These are phyloP conservation scores for Madurella mycetomatis DNA, from an alignment of 2,329 filamentous ascomycete species.

Conservation along the genomic window DNA sequence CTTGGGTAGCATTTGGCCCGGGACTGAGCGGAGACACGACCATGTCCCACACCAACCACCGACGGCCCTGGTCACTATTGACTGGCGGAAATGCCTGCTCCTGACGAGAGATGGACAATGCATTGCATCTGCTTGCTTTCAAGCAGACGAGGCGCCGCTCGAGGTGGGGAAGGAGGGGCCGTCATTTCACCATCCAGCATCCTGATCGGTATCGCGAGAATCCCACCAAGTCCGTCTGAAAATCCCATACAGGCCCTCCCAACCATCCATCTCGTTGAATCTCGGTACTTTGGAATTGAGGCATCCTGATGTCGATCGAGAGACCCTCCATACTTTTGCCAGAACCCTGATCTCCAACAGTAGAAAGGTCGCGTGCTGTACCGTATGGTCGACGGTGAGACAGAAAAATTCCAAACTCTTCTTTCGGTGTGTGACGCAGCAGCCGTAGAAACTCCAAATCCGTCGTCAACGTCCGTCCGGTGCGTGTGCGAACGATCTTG, in stretches of 20 bases:
- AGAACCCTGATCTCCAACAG: conserved; percentile 7
- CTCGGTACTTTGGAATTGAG: not conserved
- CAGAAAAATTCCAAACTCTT: not conserved
- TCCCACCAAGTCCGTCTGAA: not conserved
- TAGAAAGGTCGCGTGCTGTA: not conserved
- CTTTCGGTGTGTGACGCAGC: not conserved
- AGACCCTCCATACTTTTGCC: conserved; percentile 9
- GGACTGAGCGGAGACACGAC: not conserved
- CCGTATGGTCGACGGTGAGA: not conserved
- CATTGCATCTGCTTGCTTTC: not conserved
- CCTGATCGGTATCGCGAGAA: conserved; percentile 3
- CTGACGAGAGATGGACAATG: not conserved
- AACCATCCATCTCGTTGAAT: not conserved
- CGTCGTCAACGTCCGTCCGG: not conserved
- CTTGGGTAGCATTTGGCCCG: not conserved
- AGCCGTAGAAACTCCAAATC: not conserved
- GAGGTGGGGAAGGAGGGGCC: not conserved
- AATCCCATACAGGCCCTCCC: conserved; percentile 9
- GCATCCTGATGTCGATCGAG: not conserved
- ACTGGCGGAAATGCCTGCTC: no score
- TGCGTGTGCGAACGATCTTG: no score
- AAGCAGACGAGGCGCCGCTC: not conserved
- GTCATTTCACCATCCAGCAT: not conserved
- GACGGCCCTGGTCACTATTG: not conserved
- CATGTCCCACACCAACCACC: not conserved